Evolutionary conservation across 768 basidiomycete species (phyloP).

Genomic region (Piloderma croceum): DNA sequence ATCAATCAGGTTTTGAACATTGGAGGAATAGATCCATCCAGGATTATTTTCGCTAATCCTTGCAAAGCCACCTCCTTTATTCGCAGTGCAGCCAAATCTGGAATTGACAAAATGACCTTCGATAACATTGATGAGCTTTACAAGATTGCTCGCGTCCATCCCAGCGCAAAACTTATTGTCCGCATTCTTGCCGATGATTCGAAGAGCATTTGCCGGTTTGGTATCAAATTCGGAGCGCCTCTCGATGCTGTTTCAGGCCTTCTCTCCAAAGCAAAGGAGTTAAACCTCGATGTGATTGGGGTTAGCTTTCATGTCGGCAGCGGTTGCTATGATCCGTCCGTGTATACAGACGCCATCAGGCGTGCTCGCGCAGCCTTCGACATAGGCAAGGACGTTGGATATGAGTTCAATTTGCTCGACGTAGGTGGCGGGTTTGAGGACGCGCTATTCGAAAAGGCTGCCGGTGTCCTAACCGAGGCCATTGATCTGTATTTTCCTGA

Average conservation of each 20-base stretch:
- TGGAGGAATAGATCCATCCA: constrained; percentile 58
- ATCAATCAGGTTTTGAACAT: constrained; percentile 74
- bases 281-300: constrained; percentile 82
- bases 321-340: constrained; percentile 89
- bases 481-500: constrained; percentile 79
- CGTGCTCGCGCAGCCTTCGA: constrained; percentile 82
- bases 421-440: constrained; percentile 97
- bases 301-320: constrained; percentile 98
- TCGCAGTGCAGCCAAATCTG: constrained; percentile 69
- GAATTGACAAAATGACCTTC: constrained; percentile 95
- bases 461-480: constrained; percentile 60
- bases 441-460: constrained; percentile 75
- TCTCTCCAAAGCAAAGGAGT: constrained; percentile 70
- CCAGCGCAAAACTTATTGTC: constrained; percentile 78
- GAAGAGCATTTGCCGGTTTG: constrained; percentile 88
- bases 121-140: constrained; percentile 95
- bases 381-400: constrained; percentile 79
- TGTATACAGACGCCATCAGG: constrained; percentile 84
- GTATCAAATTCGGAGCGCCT: constrained; percentile 95
- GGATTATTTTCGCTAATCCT: constrained; percentile 97
- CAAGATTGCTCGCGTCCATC: constrained; percentile 83
- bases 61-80: constrained; percentile 96
- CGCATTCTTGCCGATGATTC: constrained; percentile 98
- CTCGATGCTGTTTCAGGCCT: constrained; percentile 74
- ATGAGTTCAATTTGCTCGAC: constrained; percentile 78